A percentile compares a stretch with the other conserved stretches of the same genome.
Conservation (phyloP, 106 monocot genomes). For the Dioscorea dumetorum region DNA sequence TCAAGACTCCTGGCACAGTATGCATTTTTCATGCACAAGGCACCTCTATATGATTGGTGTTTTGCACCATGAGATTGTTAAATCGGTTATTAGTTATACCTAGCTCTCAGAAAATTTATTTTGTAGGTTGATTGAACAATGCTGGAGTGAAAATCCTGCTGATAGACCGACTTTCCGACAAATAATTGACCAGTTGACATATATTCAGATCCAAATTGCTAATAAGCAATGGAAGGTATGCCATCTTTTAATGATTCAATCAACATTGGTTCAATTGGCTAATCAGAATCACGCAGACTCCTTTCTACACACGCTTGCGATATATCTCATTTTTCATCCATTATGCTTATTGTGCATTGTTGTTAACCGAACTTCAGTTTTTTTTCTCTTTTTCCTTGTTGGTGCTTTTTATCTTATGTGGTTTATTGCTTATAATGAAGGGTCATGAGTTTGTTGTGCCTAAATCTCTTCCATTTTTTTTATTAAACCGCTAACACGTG, state of each 20-base stretch:
- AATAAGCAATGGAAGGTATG: slow-evolving; percentile 73
- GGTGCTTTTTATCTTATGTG: not conserved
- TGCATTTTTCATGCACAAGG: not conserved
- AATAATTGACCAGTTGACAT: slow-evolving; percentile 50
- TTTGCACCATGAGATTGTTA: not conserved
- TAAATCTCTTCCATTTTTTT: not conserved
- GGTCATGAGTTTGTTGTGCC: not conserved
- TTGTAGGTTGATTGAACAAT: slow-evolving; percentile 72
- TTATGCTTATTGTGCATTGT: not conserved
- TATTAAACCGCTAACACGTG: not conserved
- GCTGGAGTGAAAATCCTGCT: slow-evolving; percentile 78
- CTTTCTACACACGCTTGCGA: not conserved
- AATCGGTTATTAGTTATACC: too few relatives aligned
- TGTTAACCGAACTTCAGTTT: too few relatives aligned
- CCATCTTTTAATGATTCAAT: not conserved
- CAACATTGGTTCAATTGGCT: too few relatives aligned
- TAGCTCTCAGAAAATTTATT: too few relatives aligned
- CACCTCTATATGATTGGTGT: not conserved
- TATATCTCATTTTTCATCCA: not conserved
- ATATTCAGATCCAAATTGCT: slow-evolving; percentile 47
- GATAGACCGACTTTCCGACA: slow-evolving; percentile 64
- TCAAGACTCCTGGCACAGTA: not conserved
- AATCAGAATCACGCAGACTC: too few relatives aligned
- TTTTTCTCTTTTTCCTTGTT: too few relatives aligned
- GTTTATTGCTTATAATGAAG: not conserved